phyloP scores from a whole-genome alignment of 2,329 filamentous ascomycete species.

The Cordyceps militaris region DNA sequence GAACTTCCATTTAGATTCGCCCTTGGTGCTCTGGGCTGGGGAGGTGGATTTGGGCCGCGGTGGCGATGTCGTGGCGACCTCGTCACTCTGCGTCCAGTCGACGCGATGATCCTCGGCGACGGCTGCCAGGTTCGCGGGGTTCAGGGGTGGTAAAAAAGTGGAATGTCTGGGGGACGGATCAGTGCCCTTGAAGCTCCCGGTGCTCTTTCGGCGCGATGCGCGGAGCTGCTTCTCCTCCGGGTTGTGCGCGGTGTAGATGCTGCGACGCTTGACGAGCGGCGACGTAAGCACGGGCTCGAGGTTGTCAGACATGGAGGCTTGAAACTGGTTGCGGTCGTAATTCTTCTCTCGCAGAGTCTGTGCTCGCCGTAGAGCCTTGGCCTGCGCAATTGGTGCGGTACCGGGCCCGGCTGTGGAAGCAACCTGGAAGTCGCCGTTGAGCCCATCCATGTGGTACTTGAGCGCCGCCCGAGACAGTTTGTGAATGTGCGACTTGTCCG shows the following conservation, averaged over 20 bases:
- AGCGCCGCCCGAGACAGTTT: constrained; percentile 37
- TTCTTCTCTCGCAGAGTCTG: constrained; percentile 33
- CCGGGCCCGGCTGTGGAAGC: constrained; percentile 21
- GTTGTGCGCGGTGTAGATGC: neutral
- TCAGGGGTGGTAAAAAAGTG: constrained; percentile 3
- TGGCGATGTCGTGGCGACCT: constrained; percentile 22
- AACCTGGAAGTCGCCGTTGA: constrained; percentile 17
- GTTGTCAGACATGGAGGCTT: constrained; percentile 20
- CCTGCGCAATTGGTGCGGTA: constrained; percentile 28
- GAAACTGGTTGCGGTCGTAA: constrained; percentile 38
- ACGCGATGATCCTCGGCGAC: constrained; percentile 33
- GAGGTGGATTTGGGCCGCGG: constrained; percentile 1
- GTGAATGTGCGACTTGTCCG: constrained; percentile 32
- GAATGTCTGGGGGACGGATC: constrained; percentile 12
- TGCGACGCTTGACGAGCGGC: neutral
- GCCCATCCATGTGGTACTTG: constrained; percentile 32
- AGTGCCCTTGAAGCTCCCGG: constrained; percentile 24
- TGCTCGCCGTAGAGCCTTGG: constrained; percentile 29
- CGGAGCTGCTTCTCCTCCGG: constrained; percentile 15
- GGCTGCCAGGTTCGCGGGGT: constrained; percentile 17
- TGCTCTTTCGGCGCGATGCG: constrained; percentile 30
- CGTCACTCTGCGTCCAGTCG: constrained; percentile 55
- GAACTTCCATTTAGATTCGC: constrained; percentile 44
- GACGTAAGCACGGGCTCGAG: neutral
- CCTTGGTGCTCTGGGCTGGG: constrained; percentile 22